phyloP scores from a whole-genome alignment of 495 filamentous ascomycete genomes.

The Penicillium maclennaniae region DNA sequence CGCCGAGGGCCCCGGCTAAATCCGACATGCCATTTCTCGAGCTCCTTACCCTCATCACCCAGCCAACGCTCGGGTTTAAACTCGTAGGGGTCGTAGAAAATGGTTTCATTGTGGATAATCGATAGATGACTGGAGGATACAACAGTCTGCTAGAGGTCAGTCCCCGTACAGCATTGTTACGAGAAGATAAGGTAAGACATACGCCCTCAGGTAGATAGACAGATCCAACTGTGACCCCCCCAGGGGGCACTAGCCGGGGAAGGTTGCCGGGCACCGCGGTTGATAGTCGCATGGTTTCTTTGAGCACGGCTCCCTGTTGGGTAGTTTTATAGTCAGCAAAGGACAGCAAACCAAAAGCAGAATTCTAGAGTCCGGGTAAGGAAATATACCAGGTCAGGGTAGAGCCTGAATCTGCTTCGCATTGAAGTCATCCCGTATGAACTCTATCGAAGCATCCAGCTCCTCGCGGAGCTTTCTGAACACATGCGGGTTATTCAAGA shows the following conservation, averaged over 20 bases:
- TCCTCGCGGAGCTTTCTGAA: background rate
- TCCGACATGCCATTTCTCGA: background rate
- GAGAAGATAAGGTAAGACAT: background rate
- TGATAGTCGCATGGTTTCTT: background rate
- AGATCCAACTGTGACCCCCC: background rate
- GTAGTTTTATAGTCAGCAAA: background rate
- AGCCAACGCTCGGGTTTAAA: constrained; percentile 2
- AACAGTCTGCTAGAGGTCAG: too few species aligned
- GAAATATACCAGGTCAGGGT: constrained; percentile 3
- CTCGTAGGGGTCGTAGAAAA: background rate
- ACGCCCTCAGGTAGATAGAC: background rate
- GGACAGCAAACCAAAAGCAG: too few species aligned
- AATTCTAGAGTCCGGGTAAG: too few species aligned
- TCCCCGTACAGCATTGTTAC: too few species aligned
- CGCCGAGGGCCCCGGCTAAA: background rate
- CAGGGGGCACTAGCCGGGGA: background rate
- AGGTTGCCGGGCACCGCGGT: background rate
- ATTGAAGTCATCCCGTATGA: background rate
- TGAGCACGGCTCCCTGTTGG: background rate
- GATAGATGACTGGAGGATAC: too few species aligned
- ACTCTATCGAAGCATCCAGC: background rate
- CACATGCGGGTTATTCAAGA: background rate
- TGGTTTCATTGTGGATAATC: too few species aligned
- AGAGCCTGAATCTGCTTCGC: background rate
- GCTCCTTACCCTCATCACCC: background rate